Evolutionary conservation across 768 basidiomycete species (phyloP), one percentile per base, ranked within the genome.

Genomic region (Rhizopogon vulgaris): DNA sequence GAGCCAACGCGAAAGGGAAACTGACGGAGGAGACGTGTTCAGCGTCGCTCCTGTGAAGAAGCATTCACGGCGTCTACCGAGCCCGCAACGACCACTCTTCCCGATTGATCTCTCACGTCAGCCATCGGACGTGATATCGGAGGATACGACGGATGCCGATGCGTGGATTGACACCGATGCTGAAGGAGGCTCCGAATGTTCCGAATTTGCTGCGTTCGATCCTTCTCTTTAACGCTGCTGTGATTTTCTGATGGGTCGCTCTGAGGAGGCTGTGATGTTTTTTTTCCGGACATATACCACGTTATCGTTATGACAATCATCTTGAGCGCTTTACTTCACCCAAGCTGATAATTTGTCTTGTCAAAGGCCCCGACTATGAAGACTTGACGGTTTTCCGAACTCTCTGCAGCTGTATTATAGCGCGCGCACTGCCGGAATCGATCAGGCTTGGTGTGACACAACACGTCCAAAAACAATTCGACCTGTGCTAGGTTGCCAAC

Each of bases 81-180:
- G 10, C 1, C 45, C 47, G 5, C 56, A 57, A 0, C 38, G 50
- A 5, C 57, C 58, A 28, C 38, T 57, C 2, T 38, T 45, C 3
- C 65, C 52, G 28, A 32, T 62, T 8, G 53, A 34, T 24, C 15
- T 25, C 8, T n/a, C 45, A 41, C 47, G 46, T 4, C 3, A 41
- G 36, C 41, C 25, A 28, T 3, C 24, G 18, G 45, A 46, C 32
- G 5, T 34, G 32, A 46, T 14, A 5, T 24, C 27, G 6, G 63
- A 52, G 28, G 66, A 57, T 3, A 52, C 42, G 5, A 38, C 46
- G 36, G 70, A 68, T 7, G 63, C 14, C 14, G 67, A 67, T 38
- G 56, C 14, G 36, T 74, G 73, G 72, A 61, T 73, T 18, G 73
- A 74, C 53, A 74, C 71, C 38, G 73, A 73, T 54, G 64, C 61